Percentiles rank a stretch among this genome's conserved stretches.
These are phyloP conservation scores for Calcarisporium arbuscula DNA, from an alignment of 2,329 filamentous ascomycete species.

Conservation along the genomic window DNA sequence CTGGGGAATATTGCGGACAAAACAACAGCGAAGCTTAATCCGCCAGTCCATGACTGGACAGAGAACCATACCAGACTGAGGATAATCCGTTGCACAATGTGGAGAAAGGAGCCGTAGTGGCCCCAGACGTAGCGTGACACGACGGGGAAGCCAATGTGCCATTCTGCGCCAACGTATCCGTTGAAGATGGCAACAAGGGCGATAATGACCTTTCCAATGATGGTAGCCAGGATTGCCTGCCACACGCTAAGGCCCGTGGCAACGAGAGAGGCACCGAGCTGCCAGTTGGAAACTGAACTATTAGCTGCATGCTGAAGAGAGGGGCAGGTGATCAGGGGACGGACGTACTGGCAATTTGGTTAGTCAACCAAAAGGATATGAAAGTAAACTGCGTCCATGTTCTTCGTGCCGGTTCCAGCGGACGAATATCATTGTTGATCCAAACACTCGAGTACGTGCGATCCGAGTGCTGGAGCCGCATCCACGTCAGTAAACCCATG, in stretches of 20 bases:
- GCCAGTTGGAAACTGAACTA: not conserved
- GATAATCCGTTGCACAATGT: slow-evolving; percentile 32
- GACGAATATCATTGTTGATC: slow-evolving; percentile 13
- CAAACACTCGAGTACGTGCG: slow-evolving; percentile 10
- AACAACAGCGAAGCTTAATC: slow-evolving; percentile 14
- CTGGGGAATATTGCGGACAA: slow-evolving; percentile 20
- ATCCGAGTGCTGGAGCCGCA: slow-evolving; percentile 7
- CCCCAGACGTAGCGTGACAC: slow-evolving; percentile 33
- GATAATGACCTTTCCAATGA: slow-evolving; percentile 18
- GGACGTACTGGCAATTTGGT: slow-evolving; percentile 7
- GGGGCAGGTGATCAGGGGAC: not conserved
- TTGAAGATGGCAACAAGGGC: slow-evolving; percentile 9
- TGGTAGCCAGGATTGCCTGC: slow-evolving; percentile 30
- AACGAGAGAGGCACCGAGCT: slow-evolving; percentile 13
- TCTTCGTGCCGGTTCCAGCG: slow-evolving; percentile 8
- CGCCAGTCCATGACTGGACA: slow-evolving; percentile 25
- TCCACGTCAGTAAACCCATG: too few relatives aligned
- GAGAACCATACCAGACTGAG: slow-evolving; percentile 33
- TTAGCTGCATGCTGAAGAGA: not conserved
- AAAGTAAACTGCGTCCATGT: slow-evolving; percentile 5
- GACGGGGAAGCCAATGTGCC: slow-evolving; percentile 37
- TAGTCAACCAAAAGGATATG: slow-evolving; percentile 11
- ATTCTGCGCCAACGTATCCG: not conserved
- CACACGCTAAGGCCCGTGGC: slow-evolving; percentile 40
- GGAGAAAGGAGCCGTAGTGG: slow-evolving; percentile 31